Evolutionary conservation across 2,329 filamentous ascomycete species (phyloP).

Genomic region (Microdochium nivale): DNA sequence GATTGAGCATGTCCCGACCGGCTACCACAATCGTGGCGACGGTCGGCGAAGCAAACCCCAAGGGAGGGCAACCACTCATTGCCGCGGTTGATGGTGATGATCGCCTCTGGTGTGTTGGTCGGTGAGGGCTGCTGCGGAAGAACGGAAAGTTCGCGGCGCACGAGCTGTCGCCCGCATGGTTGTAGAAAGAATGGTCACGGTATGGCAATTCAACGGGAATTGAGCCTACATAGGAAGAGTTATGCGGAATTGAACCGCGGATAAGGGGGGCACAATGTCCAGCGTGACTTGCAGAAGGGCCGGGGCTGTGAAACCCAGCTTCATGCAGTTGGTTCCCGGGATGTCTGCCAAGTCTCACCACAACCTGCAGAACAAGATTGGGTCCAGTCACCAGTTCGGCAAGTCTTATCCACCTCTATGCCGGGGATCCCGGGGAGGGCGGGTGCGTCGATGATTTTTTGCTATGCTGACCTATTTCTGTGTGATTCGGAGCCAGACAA

Average conservation of each 20-base stretch:
- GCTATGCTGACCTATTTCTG: slow-evolving; percentile 65
- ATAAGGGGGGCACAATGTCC: not conserved
- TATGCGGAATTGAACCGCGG: no score
- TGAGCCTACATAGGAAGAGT: no score
- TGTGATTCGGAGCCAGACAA: slow-evolving; percentile 64
- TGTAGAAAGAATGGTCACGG: not conserved
- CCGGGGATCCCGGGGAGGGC: slow-evolving; percentile 60
- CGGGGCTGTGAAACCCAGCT: not conserved
- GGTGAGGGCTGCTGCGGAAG: not conserved
- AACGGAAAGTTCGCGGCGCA: not conserved
- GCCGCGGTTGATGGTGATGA: not conserved
- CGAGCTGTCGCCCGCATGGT: not conserved
- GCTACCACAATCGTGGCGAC: not conserved
- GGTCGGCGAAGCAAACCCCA: not conserved
- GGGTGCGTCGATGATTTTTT: slow-evolving; percentile 51
- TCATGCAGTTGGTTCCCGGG: not conserved
- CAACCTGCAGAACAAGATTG: not conserved
- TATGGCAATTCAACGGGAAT: no score
- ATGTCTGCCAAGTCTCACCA: not conserved
- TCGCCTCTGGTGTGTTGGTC: not conserved
- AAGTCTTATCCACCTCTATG: not conserved
- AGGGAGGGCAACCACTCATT: not conserved
- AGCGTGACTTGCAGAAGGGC: not conserved
- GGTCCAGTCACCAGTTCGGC: not conserved
- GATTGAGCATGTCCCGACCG: not conserved